phyloP scores from a whole-genome alignment of 179 eudicot genomes.

The Sideroxylon spinosum region DNA sequence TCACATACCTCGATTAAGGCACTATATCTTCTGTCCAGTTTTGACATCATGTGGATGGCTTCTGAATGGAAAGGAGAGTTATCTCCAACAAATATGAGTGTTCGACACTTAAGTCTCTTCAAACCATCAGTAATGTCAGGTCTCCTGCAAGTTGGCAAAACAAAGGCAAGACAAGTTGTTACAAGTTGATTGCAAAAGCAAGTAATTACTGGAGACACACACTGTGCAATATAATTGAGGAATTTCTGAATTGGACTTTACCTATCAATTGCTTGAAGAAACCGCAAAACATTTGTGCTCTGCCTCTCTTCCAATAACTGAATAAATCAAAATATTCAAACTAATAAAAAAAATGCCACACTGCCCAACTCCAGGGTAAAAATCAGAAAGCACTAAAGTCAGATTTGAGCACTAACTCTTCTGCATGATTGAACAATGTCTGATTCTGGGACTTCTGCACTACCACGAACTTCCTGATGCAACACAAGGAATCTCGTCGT shows the following conservation, averaged over 20 bases:
- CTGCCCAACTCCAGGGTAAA: background rate
- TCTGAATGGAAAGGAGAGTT: conserved; percentile 84
- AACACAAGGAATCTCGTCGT: conserved; percentile 14
- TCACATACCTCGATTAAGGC: conserved; percentile 89
- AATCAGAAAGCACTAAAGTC: conserved; percentile 4
- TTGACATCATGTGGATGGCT: conserved; percentile 80
- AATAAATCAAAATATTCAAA: conserved; percentile 12
- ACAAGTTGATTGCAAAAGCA: background rate
- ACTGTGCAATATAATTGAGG: background rate
- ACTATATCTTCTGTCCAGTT: conserved; percentile 75
- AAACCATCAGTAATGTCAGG: conserved; percentile 77
- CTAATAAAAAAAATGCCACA: background rate
- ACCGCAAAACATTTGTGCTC: conserved; percentile 68
- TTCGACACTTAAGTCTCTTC: conserved; percentile 71
- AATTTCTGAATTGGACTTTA: conserved; percentile 23
- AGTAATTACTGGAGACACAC: conserved; percentile 2
- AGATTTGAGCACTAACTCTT: conserved; percentile 54
- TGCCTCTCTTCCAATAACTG: conserved; percentile 92
- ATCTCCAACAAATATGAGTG: conserved; percentile 90
- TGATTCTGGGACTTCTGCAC: conserved; percentile 71
- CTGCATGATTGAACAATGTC: conserved; percentile 90
- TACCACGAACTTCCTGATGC: conserved; percentile 82
- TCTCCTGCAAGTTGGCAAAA: conserved; percentile 54
- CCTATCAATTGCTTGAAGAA: conserved; percentile 89
- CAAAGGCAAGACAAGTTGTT: background rate